phyloP scores from a whole-genome alignment of 176 grass and related monocot genomes.

The Triticum turgidum region DNA sequence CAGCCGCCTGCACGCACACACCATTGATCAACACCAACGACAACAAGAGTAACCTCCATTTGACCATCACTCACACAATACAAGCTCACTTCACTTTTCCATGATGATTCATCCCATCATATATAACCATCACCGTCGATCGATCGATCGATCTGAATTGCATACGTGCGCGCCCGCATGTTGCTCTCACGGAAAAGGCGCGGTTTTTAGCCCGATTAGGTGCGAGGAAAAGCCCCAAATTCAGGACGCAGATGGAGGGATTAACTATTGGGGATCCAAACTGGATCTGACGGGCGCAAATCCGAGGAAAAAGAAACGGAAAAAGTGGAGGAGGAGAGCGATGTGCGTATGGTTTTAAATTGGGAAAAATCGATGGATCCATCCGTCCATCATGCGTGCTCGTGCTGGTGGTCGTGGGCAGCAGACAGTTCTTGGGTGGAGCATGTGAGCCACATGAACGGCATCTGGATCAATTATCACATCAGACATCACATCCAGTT shows the following conservation, averaged over 20 bases:
- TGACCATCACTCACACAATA: background rate
- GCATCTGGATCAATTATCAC: background rate
- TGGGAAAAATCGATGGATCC: conserved; percentile 16
- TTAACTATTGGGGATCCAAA: background rate
- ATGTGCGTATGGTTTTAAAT: conserved; percentile 52
- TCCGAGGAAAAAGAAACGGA: background rate
- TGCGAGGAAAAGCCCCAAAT: background rate
- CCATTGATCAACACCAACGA: conserved; percentile 3
- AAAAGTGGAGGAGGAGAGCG: conserved; percentile 48
- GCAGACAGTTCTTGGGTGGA: background rate
- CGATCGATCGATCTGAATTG: background rate
- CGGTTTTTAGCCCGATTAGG: background rate
- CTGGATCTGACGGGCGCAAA: conserved; percentile 34
- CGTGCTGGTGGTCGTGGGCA: background rate
- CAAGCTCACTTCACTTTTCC: background rate
- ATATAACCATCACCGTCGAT: conserved; percentile 19
- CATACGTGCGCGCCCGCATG: background rate
- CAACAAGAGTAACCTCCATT: background rate
- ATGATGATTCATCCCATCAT: background rate
- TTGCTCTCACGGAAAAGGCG: conserved; percentile 22
- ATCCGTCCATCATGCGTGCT: background rate
- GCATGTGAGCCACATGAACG: background rate
- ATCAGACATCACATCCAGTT: background rate
- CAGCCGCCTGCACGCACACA: conserved; percentile 58
- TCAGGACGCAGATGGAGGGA: background rate